Percentiles rank a stretch among this genome's conserved stretches.
Conservation (phyloP, 768 basidiomycete genomes). For the Tricholoma furcatifolium region DNA sequence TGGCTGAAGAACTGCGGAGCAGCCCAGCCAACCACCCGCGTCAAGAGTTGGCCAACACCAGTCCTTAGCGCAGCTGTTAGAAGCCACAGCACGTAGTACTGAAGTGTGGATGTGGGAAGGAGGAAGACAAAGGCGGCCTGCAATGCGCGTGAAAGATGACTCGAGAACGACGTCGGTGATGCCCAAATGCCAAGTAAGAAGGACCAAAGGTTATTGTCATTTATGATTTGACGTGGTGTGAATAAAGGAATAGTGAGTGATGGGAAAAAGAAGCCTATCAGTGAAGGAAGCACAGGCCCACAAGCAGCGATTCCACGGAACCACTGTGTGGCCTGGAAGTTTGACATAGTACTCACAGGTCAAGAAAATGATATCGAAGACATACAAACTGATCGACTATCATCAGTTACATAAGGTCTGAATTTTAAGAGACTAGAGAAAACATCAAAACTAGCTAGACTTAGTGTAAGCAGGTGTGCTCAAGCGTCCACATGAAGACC, state of each 20-base stretch:
- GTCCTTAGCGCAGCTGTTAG: constrained; percentile 22
- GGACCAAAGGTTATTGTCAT: constrained; percentile 28
- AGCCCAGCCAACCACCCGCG: constrained; percentile 33
- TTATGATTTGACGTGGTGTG: constrained; percentile 36
- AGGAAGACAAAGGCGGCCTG: constrained; percentile 22
- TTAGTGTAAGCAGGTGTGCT: too few relatives aligned
- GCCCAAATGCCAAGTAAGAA: constrained; percentile 38
- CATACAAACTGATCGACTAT: background rate
- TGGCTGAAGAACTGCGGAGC: constrained; percentile 37
- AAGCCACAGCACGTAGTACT: constrained; percentile 26
- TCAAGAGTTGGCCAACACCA: constrained; percentile 23
- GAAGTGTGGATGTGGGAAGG: constrained; percentile 16
- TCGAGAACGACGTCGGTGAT: constrained; percentile 20
- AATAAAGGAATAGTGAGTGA: constrained; percentile 23
- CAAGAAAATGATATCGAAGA: background rate
- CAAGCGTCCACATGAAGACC: too few relatives aligned
- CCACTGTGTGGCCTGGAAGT: constrained; percentile 3
- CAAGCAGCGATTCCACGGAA: constrained; percentile 7
- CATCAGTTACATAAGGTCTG: too few relatives aligned
- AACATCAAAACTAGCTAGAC: too few relatives aligned
- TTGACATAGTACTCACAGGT: too few relatives aligned
- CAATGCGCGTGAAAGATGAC: constrained; percentile 24
- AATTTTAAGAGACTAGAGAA: too few relatives aligned
- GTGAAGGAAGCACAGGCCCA: constrained; percentile 17
- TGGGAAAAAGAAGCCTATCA: constrained; percentile 13